phyloP scores from a whole-genome alignment of 2,329 filamentous ascomycete genomes.

The Thelonectria blattea region DNA sequence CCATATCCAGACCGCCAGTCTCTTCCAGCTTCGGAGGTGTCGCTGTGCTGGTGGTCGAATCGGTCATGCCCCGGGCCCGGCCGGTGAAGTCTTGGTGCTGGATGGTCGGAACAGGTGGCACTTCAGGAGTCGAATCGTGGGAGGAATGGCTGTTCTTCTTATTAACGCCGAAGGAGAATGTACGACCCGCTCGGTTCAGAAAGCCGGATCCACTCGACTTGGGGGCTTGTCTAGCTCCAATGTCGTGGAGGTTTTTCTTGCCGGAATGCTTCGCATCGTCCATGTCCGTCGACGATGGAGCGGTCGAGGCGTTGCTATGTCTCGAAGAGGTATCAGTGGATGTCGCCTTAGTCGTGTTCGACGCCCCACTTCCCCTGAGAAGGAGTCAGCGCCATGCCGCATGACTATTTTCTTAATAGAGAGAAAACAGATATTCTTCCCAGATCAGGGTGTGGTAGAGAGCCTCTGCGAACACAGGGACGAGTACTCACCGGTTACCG shows the following conservation, averaged over 20 bases:
- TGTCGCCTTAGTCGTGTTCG: constrained; percentile 65
- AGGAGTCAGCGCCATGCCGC: constrained; percentile 45
- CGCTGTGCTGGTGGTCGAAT: constrained; percentile 60
- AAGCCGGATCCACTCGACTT: constrained; percentile 60
- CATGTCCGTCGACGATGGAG: constrained; percentile 61
- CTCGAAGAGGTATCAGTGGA: constrained; percentile 67
- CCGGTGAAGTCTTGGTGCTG: constrained; percentile 41
- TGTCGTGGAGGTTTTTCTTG: constrained; percentile 47
- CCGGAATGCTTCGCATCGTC: constrained; percentile 41
- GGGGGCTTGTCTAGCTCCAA: constrained; percentile 48
- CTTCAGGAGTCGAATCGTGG: constrained; percentile 41
- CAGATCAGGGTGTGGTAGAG: constrained; percentile 28
- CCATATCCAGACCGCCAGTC: constrained; percentile 56
- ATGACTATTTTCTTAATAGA: constrained; percentile 36
- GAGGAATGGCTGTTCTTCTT: constrained; percentile 53
- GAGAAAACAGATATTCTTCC: constrained; percentile 30
- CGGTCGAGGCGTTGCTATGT: constrained; percentile 67
- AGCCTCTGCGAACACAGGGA: neutral
- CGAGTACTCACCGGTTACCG: constrained; percentile 58
- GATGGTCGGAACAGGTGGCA: constrained; percentile 48
- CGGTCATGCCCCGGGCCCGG: constrained; percentile 57
- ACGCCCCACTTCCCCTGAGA: constrained; percentile 63
- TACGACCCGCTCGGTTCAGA: constrained; percentile 61
- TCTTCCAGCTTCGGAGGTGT: constrained; percentile 57
- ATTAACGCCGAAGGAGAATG: constrained; percentile 64